Conservation (phyloP, 1,284 basidiomycete genomes). For the Microstroma glucosiphilum region DNA sequence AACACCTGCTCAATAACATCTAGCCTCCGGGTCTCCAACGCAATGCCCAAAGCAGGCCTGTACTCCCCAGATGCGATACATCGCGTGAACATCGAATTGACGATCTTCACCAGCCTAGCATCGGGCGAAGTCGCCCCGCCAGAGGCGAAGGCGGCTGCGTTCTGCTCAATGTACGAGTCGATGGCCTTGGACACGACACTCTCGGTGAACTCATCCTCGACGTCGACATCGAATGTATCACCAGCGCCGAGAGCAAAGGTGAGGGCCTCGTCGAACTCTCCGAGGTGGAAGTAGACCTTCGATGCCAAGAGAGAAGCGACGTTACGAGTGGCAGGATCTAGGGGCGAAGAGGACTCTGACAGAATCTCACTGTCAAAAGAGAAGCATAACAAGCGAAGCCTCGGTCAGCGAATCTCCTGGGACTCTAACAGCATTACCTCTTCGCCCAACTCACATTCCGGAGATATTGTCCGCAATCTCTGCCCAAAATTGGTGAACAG, state of each 20-base stretch:
- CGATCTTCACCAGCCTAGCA: constrained; percentile 38
- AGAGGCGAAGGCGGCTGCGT: constrained; percentile 15
- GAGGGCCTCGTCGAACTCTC: constrained; percentile 48
- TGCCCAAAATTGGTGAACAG: constrained; percentile 49
- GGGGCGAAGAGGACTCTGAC: constrained; percentile 44
- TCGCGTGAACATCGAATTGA: constrained; percentile 48
- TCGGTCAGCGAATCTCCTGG: not conserved
- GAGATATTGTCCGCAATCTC: constrained; percentile 48
- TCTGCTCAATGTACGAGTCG: constrained; percentile 42
- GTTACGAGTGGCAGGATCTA: constrained; percentile 27
- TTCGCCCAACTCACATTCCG: constrained; percentile 23
- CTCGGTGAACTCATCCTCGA: constrained; percentile 47
- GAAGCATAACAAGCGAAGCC: not conserved
- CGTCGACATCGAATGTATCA: constrained; percentile 44
- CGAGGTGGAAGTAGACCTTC: constrained; percentile 50
- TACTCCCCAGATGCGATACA: constrained; percentile 44
- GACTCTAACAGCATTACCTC: not conserved
- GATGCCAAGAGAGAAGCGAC: constrained; percentile 49
- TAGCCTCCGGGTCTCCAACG: constrained; percentile 44
- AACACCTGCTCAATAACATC: constrained; percentile 48
- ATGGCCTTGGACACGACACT: constrained; percentile 51
- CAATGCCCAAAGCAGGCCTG: constrained; percentile 48
- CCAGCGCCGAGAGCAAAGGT: constrained; percentile 49
- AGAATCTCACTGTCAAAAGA: constrained; percentile 32
- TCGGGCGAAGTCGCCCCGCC: constrained; percentile 16